A percentile compares a stretch with the other conserved stretches of the same genome.
phyloP scores from a whole-genome alignment of 2,329 filamentous ascomycete genomes.

The Hymenoscyphus linearis region DNA sequence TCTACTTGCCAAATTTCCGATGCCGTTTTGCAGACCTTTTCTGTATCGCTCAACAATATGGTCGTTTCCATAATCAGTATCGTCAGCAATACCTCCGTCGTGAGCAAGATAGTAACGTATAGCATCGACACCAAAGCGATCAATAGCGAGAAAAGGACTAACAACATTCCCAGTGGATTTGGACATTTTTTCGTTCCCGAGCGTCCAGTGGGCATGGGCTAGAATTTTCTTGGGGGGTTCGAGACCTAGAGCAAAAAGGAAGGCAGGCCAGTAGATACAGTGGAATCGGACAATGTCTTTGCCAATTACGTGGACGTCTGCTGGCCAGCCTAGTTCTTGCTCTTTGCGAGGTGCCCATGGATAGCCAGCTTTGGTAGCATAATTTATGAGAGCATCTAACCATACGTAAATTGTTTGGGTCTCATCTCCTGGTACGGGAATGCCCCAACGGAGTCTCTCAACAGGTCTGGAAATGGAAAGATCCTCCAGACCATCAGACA shows the following conservation, averaged over 20 bases:
- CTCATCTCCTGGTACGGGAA: constrained; percentile 77
- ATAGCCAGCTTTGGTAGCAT: constrained; percentile 82
- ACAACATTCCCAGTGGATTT: constrained; percentile 95
- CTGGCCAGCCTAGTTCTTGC: constrained; percentile 70
- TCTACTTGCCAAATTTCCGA: constrained; percentile 77
- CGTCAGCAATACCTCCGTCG: constrained; percentile 69
- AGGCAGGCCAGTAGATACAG: constrained; percentile 95
- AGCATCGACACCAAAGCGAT: constrained; percentile 80
- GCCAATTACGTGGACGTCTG: constrained; percentile 85
- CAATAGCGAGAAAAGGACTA: constrained; percentile 85
- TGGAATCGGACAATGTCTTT: constrained; percentile 98
- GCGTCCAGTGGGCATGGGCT: constrained; percentile 92
- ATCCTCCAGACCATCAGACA: constrained; percentile 73
- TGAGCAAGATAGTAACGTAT: constrained; percentile 86
- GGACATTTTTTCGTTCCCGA: constrained; percentile 90
- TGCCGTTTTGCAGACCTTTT: constrained; percentile 67
- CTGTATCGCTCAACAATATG: constrained; percentile 72
- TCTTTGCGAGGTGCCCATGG: constrained; percentile 67
- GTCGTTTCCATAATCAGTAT: constrained; percentile 80
- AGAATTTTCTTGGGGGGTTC: constrained; percentile 74
- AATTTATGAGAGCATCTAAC: constrained; percentile 94
- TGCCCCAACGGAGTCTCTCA: constrained; percentile 77
- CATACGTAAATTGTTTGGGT: constrained; percentile 95
- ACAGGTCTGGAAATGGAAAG: constrained; percentile 82
- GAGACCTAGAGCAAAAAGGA: constrained; percentile 82